Conservation (phyloP, 768 basidiomycete genomes). For the Boletus bicolor region DNA sequence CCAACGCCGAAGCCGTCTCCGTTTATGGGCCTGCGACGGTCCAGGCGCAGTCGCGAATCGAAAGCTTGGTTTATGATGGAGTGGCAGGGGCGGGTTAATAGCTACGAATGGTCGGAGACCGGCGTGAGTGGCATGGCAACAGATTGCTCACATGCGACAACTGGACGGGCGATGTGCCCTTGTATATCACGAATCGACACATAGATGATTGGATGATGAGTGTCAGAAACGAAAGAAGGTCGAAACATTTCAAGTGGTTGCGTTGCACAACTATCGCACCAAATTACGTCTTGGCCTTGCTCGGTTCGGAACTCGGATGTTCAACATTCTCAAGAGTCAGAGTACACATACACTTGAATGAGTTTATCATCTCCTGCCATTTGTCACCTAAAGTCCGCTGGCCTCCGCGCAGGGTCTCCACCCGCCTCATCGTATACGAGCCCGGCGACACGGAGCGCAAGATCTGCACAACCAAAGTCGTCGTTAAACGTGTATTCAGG, state of each 20-base stretch:
- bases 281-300: conserved; percentile 21
- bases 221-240: neutral
- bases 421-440: conserved; percentile 81
- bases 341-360: neutral
- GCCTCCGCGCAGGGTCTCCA: conserved; percentile 73
- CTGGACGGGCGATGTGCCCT: conserved; percentile 90
- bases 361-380: neutral
- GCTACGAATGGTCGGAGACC: conserved; percentile 36
- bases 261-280: conserved; percentile 10
- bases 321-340: neutral
- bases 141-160: conserved; percentile 66
- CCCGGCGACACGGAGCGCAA: conserved; percentile 82
- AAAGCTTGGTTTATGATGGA: conserved; percentile 98
- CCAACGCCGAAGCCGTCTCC: conserved; percentile 97
- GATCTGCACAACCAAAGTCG: conserved; percentile 46
- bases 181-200: conserved; percentile 94
- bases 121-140: neutral
- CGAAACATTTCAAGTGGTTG: neutral
- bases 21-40: conserved; percentile 81
- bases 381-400: conserved; percentile 69
- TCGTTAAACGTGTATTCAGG: neutral
- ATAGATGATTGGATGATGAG: conserved; percentile 34
- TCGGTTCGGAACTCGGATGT: conserved; percentile 4
- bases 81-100: conserved; percentile 92
- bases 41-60: conserved; percentile 85